A percentile compares a stretch with the other conserved stretches of the same genome.
Conservation (phyloP, 2,329 filamentous ascomycete species). For the Coniochaeta sp. region DNA sequence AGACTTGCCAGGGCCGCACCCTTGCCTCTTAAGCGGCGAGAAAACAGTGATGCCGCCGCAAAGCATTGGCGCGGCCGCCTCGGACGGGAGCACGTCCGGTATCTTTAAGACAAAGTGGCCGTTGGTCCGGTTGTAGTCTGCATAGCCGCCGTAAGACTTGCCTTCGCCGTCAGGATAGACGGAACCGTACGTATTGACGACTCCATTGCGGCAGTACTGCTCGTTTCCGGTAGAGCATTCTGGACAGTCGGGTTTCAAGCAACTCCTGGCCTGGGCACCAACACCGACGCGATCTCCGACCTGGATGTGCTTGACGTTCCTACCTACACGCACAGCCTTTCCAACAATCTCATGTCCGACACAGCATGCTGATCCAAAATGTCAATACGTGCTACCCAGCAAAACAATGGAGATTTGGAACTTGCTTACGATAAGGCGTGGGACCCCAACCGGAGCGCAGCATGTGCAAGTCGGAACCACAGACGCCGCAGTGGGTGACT, state of each 20-base stretch:
- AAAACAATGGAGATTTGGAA: neutral
- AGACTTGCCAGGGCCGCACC: slow-evolving; percentile 58
- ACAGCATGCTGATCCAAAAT: slow-evolving; percentile 31
- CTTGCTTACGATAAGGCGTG: slow-evolving; percentile 22
- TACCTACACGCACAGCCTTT: slow-evolving; percentile 45
- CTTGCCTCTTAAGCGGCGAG: slow-evolving; percentile 54
- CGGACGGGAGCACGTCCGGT: slow-evolving; percentile 30
- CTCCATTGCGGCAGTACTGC: slow-evolving; percentile 29
- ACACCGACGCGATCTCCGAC: slow-evolving; percentile 58
- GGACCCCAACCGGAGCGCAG: slow-evolving; percentile 45
- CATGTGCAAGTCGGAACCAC: slow-evolving; percentile 54
- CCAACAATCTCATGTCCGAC: slow-evolving; percentile 59
- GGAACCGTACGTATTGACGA: slow-evolving; percentile 46
- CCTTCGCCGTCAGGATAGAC: slow-evolving; percentile 39
- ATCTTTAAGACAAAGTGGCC: slow-evolving; percentile 41
- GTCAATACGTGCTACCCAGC: neutral
- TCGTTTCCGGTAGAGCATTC: slow-evolving; percentile 23
- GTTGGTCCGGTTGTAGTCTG: slow-evolving; percentile 24
- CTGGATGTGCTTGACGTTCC: slow-evolving; percentile 37
- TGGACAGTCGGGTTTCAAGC: slow-evolving; percentile 31
- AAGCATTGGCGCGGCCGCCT: slow-evolving; percentile 54
- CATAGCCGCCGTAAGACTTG: slow-evolving; percentile 53
- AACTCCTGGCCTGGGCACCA: slow-evolving; percentile 52
- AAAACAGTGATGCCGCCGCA: slow-evolving; percentile 65
- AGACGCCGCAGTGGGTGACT: slow-evolving; percentile 59